These are phyloP conservation scores for Barbatosphaeria neglecta DNA, from an alignment of 495 filamentous ascomycete species.

Conservation along the genomic window DNA sequence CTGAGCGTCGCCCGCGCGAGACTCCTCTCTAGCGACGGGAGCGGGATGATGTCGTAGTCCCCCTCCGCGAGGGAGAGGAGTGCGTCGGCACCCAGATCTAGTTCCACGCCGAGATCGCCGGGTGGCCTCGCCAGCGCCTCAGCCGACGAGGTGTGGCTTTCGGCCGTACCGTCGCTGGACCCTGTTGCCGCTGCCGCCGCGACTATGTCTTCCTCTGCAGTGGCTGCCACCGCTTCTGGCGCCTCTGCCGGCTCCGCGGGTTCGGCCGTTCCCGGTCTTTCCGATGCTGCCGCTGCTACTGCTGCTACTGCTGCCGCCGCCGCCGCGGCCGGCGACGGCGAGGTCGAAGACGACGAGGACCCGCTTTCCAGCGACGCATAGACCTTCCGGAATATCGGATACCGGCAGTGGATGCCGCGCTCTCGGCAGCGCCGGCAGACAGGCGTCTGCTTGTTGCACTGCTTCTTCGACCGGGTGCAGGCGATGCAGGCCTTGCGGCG, in stretches of 20 bases:
- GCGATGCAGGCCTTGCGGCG: conserved; percentile 8
- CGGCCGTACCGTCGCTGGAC: background rate
- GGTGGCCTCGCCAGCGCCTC: background rate
- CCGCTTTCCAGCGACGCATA: background rate
- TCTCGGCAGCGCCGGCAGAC: conserved; percentile 11
- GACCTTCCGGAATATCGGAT: conserved; percentile 4
- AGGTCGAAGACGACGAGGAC: background rate
- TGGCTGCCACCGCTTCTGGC: background rate
- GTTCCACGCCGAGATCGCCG: background rate
- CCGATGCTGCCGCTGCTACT: background rate
- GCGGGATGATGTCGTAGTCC: background rate
- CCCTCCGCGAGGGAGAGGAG: background rate
- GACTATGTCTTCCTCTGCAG: background rate
- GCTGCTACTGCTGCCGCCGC: background rate
- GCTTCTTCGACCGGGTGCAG: conserved; percentile 16
- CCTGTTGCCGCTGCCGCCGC: background rate
- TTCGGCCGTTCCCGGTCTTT: too few species aligned
- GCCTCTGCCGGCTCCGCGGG: too few species aligned
- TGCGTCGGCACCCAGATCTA: background rate
- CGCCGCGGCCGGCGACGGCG: background rate
- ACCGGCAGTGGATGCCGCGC: conserved; percentile 8
- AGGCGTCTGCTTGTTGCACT: conserved; percentile 15
- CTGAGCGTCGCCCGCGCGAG: background rate
- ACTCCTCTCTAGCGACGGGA: background rate
- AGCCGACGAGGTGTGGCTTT: background rate